phyloP scores from a whole-genome alignment of 768 basidiomycete genomes.

The Mycena kentingensis region DNA sequence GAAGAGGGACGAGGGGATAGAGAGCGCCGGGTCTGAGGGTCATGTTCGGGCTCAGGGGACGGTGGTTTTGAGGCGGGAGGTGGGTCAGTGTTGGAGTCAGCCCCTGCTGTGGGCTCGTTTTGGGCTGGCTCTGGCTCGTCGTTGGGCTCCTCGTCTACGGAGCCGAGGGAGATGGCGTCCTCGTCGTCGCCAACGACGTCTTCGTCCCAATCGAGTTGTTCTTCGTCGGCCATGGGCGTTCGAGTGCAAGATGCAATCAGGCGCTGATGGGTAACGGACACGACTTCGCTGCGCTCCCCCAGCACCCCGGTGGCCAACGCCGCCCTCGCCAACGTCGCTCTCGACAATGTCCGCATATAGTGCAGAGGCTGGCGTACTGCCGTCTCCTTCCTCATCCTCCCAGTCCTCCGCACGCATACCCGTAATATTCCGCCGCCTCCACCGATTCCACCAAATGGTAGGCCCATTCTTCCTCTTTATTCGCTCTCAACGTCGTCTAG shows the following conservation, averaged over 20 bases:
- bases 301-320: no score
- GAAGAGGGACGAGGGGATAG: conserved; percentile 1
- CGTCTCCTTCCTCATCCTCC: conserved; percentile 36
- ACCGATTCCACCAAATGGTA: conserved; percentile 88
- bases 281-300: no score
- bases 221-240: conserved; percentile 66
- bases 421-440: conserved; percentile 76
- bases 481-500: conserved; percentile 40
- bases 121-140: background rate
- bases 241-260: conserved; percentile 17
- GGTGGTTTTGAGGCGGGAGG: conserved; percentile 1
- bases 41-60: background rate
- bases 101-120: background rate
- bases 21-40: background rate
- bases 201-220: conserved; percentile 71
- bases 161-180: conserved; percentile 42
- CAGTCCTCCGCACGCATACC: conserved; percentile 61
- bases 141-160: conserved; percentile 16
- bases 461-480: conserved; percentile 21
- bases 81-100: background rate
- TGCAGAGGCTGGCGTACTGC: conserved; percentile 40
- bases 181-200: conserved; percentile 61
- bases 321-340: no score
- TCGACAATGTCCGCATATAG: conserved; percentile 34
- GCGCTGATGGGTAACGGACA: no score